Evolutionary conservation across 2,329 filamentous ascomycete species (phyloP).

Genomic region (Pseudogymnoascus sp.): DNA sequence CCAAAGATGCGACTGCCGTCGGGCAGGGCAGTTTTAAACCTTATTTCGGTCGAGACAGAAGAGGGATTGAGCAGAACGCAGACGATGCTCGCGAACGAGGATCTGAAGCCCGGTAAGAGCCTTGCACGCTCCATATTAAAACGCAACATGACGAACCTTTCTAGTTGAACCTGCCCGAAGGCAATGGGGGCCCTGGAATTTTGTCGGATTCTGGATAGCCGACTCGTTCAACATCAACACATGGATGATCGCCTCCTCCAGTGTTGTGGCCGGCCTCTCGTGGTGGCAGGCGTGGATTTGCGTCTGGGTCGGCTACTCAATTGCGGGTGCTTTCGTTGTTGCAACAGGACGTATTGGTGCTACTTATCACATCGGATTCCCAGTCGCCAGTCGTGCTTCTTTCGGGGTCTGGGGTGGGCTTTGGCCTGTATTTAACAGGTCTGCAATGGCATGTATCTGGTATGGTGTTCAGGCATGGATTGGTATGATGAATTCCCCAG

Average conservation of each 20-base stretch:
- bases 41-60: conserved; percentile 64
- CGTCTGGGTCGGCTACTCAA: conserved; percentile 77
- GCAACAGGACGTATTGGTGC: conserved; percentile 77
- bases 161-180: conserved; percentile 71
- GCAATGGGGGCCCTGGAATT: conserved; percentile 83
- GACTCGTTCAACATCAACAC: conserved; percentile 87
- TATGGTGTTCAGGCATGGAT: conserved; percentile 83
- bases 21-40: neutral
- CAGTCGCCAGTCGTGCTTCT: conserved; percentile 67
- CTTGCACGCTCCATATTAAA: conserved; percentile 13
- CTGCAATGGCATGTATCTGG: conserved; percentile 79
- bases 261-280: conserved; percentile 68
- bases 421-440: conserved; percentile 84
- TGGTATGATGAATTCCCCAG: neutral
- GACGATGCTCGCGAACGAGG: conserved; percentile 79
- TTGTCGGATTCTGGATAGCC: conserved; percentile 79
- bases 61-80: conserved; percentile 70
- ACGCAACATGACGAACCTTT: conserved; percentile 18
- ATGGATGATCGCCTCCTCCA: conserved; percentile 86
- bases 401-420: conserved; percentile 86
- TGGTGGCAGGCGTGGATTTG: conserved; percentile 94
- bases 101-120: conserved; percentile 56
- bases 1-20: neutral
- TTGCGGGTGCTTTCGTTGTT: conserved; percentile 69
- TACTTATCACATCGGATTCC: conserved; percentile 82